These are phyloP conservation scores for Suillus americanus DNA, from an alignment of 768 basidiomycete genomes.

Conservation along the genomic window DNA sequence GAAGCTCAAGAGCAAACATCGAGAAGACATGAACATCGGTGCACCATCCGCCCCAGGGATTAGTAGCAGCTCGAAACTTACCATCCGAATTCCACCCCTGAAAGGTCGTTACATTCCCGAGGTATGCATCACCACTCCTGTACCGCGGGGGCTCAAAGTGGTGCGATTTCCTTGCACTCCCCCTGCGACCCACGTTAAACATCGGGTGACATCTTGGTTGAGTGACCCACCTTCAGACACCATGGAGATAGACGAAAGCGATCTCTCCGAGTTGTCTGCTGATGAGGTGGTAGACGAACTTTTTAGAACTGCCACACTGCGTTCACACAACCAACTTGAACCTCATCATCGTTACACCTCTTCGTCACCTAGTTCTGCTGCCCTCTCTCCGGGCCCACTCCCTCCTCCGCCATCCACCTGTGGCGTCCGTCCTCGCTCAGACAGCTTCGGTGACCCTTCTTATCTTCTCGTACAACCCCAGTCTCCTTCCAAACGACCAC, in stretches of 20 bases:
- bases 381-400: constrained; percentile 16
- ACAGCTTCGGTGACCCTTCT: constrained; percentile 33
- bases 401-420: no score
- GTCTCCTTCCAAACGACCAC: constrained; percentile 50
- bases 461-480: constrained; percentile 33
- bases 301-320: constrained; percentile 16
- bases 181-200: constrained; percentile 22
- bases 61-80: background rate
- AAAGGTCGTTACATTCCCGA: background rate
- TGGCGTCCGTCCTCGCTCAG: no score
- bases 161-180: constrained; percentile 20
- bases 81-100: background rate
- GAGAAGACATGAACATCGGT: background rate
- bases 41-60: background rate
- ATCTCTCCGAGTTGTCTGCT: constrained; percentile 25
- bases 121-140: constrained; percentile 18
- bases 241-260: constrained; percentile 20
- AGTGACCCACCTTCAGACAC: constrained; percentile 27
- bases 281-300: constrained; percentile 25
- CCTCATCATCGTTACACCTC: constrained; percentile 6
- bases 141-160: constrained; percentile 14
- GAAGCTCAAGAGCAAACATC: constrained; percentile 26
- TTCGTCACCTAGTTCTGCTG: no score
- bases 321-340: constrained; percentile 9
- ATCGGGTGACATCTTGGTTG: constrained; percentile 17